phyloP scores from a whole-genome alignment of 2,329 filamentous ascomycete species.

The Ascochyta fabae region DNA sequence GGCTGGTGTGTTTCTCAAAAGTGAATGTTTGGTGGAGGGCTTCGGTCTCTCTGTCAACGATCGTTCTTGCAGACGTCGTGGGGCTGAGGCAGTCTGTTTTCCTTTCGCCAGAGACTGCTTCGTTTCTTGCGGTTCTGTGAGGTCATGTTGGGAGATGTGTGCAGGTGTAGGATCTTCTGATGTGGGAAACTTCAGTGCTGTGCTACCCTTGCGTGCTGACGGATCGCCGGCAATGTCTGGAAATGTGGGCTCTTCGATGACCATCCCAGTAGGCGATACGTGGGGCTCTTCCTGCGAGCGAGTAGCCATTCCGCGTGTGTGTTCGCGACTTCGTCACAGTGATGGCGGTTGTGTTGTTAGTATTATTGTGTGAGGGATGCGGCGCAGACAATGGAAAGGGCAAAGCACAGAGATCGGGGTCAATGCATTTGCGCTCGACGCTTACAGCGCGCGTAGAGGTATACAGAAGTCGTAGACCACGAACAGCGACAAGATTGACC shows the following conservation, averaged over 20 bases:
- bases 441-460: conserved; percentile 5
- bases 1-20: conserved; percentile 27
- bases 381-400: not conserved
- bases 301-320: conserved; percentile 1
- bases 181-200: conserved; percentile 8
- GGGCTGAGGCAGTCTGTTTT: conserved; percentile 2
- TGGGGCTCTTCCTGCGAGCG: not conserved
- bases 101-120: not conserved
- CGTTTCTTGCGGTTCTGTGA: not conserved
- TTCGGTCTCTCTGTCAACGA: conserved; percentile 42
- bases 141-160: conserved; percentile 9
- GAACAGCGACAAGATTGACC: conserved; percentile 3
- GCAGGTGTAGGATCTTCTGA: conserved; percentile 4
- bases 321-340: not conserved
- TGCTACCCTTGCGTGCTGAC: not conserved
- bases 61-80: conserved; percentile 34
- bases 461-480: conserved; percentile 2
- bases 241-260: conserved; percentile 17
- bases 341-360: conserved; percentile 3
- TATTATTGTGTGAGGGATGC: not conserved
- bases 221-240: conserved; percentile 7
- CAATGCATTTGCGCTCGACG: conserved; percentile 3
- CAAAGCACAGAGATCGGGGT: not conserved
- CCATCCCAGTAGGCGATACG: conserved; percentile 13
- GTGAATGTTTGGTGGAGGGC: conserved; percentile 28